These are phyloP conservation scores for Schizochytrium sp. DNA, from an alignment of 108 stramenopile genomes.

Conservation along the genomic window DNA sequence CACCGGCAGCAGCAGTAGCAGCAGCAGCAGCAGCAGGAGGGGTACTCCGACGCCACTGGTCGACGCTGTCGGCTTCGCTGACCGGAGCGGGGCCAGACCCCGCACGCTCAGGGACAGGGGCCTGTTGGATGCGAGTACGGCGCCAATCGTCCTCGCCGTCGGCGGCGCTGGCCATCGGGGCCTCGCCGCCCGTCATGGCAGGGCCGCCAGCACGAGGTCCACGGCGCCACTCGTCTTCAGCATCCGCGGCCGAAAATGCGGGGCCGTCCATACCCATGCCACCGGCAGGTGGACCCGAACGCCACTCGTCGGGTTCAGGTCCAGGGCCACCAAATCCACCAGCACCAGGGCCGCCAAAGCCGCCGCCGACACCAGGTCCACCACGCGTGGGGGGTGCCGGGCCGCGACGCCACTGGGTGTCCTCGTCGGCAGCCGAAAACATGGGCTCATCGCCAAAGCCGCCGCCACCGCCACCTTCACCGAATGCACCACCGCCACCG, in stretches of 20 bases:
- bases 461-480: not conserved
- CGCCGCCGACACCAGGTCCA: not conserved
- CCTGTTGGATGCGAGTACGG: not conserved
- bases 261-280: not conserved
- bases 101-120: not conserved
- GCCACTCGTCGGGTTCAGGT: not conserved
- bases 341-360: not conserved
- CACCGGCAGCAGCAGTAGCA: not conserved
- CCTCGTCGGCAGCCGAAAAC: not conserved
- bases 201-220: not conserved
- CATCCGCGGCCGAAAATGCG: not conserved
- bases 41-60: not conserved
- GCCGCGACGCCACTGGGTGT: constrained; percentile 6
- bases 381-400: not conserved
- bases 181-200: no score
- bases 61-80: not conserved
- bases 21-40: not conserved
- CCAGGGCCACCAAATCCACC: not conserved
- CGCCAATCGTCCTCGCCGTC: not conserved
- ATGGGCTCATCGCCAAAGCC: not conserved
- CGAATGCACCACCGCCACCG: not conserved
- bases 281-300: not conserved
- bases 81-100: not conserved
- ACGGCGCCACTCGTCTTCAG: not conserved
- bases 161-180: not conserved